phyloP scores from a whole-genome alignment of 2,329 filamentous ascomycete genomes.

The Hirsutella thompsonii region DNA sequence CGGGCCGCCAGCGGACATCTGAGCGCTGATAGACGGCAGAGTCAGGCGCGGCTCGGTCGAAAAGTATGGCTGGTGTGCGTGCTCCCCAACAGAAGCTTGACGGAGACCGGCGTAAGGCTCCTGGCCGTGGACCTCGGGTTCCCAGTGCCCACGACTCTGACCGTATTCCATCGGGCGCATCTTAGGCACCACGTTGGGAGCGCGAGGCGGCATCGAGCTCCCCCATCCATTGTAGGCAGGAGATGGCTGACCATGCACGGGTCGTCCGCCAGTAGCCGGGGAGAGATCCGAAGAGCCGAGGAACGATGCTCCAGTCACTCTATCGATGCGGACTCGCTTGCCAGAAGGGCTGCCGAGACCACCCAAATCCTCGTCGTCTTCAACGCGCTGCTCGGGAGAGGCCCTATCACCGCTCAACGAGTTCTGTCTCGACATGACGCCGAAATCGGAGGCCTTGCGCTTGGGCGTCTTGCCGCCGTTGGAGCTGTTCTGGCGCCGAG shows the following conservation, averaged over 20 bases:
- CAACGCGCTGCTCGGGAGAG: conserved; percentile 1
- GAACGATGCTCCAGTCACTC: conserved; percentile 1
- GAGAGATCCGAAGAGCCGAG: conserved; percentile 1
- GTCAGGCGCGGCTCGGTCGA: conserved; percentile 4
- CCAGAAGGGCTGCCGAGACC: conserved; percentile 8
- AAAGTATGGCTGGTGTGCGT: neutral
- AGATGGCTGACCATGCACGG: conserved; percentile 2
- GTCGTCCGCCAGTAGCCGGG: neutral
- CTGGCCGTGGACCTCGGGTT: conserved; percentile 1
- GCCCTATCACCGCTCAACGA: conserved; percentile 1
- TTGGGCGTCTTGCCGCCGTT: conserved; percentile 10
- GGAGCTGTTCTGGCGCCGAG: conserved; percentile 9
- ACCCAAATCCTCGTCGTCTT: conserved; percentile 3
- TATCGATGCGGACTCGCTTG: conserved; percentile 11
- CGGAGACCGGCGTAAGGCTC: neutral
- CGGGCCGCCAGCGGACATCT: conserved; percentile 4
- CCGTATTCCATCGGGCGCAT: conserved; percentile 10
- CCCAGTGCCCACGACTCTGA: neutral
- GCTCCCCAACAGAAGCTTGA: neutral
- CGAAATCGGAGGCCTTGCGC: conserved; percentile 10
- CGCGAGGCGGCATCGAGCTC: conserved; percentile 5
- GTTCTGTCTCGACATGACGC: conserved; percentile 1
- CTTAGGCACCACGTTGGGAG: conserved; percentile 10
- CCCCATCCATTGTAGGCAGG: conserved; percentile 3
- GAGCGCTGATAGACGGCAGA: conserved; percentile 12